Percentiles rank a stretch among this genome's conserved stretches.
phyloP scores from a whole-genome alignment of 352 stramenopile species.

The Globisporangium echinulatum region DNA sequence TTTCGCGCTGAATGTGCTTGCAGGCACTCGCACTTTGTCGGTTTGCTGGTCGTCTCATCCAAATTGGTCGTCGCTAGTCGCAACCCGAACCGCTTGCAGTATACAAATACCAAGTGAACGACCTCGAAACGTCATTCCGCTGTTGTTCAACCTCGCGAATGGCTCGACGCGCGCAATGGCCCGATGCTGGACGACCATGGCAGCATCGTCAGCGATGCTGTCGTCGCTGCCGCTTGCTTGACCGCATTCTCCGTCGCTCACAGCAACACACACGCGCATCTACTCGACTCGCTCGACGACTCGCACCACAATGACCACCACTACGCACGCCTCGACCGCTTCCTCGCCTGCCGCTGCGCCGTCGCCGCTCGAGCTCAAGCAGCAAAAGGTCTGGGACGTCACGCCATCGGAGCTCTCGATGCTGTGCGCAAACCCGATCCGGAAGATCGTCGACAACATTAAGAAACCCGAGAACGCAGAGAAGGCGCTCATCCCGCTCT shows the following conservation, averaged over 20 bases:
- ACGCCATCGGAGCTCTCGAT: constrained; percentile 64
- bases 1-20: too few relatives aligned
- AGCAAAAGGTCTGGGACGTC: constrained; percentile 57
- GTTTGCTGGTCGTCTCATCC: background rate
- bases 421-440: constrained; percentile 88
- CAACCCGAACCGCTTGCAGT: background rate
- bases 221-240: background rate
- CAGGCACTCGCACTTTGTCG: too few relatives aligned
- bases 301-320: constrained; percentile 33
- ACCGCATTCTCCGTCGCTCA: constrained; percentile 8
- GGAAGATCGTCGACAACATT: constrained; percentile 94
- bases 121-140: constrained; percentile 1
- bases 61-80: background rate
- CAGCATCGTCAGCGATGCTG: background rate
- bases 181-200: background rate
- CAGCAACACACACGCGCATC: background rate
- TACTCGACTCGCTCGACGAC: background rate
- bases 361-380: constrained; percentile 31
- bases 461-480: constrained; percentile 82
- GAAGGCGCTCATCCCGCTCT: constrained; percentile 91
- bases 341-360: constrained; percentile 1
- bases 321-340: constrained; percentile 17
- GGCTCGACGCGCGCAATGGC: background rate
- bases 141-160: background rate
- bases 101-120: background rate